phyloP scores from a whole-genome alignment of 805 yeast genomes.

The Saturnispora mendoncae region DNA sequence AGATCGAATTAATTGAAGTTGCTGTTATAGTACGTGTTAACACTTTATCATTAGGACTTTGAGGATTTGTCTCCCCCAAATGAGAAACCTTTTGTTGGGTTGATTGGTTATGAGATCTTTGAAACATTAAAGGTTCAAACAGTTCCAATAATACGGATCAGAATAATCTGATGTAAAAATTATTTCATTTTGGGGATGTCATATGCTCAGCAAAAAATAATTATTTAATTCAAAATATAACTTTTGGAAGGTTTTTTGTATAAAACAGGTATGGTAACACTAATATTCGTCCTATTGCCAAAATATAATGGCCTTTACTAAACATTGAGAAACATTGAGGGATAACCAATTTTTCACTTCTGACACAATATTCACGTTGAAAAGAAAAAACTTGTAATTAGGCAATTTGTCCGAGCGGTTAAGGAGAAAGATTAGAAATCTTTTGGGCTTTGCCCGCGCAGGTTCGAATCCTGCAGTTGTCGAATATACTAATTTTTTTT shows the following conservation, averaged over 20 bases:
- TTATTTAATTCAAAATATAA: too few relatives aligned
- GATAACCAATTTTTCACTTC: not conserved
- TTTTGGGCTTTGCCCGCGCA: constrained; percentile 57
- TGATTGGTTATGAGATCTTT: too few relatives aligned
- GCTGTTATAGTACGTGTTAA: constrained; percentile 19
- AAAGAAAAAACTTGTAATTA: not conserved
- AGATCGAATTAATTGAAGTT: constrained; percentile 21
- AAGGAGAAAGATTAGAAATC: constrained; percentile 52
- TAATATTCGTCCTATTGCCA: too few relatives aligned
- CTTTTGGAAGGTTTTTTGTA: too few relatives aligned
- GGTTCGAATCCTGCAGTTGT: constrained; percentile 56
- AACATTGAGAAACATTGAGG: not conserved
- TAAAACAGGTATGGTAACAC: too few relatives aligned
- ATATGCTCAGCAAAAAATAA: too few relatives aligned
- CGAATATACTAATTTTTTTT: constrained; percentile 21
- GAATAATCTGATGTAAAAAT: too few relatives aligned
- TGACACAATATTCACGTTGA: too few relatives aligned
- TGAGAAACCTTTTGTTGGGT: not conserved
- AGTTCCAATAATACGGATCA: too few relatives aligned
- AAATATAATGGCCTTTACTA: too few relatives aligned
- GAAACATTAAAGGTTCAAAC: too few relatives aligned
- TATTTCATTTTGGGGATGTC: too few relatives aligned
- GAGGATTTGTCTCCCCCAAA: not conserved
- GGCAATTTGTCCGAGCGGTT: constrained; percentile 53
- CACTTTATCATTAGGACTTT: not conserved